Conservation (phyloP, 192 early-diverging fungal genomes). For the Backusella macrospora region DNA sequence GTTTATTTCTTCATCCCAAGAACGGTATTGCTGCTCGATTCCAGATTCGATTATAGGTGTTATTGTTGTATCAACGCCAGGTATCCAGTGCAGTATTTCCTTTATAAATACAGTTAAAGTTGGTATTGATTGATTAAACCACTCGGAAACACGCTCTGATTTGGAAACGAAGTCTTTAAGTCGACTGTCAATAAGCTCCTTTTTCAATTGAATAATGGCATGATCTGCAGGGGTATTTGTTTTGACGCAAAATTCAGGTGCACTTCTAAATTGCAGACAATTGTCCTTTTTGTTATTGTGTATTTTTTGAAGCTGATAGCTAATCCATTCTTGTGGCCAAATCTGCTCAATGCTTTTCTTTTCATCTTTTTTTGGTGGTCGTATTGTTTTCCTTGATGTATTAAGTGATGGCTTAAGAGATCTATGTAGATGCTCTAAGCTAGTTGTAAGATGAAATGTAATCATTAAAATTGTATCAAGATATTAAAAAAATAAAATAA, state of each 20-base stretch:
- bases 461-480: background rate
- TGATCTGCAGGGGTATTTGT: background rate
- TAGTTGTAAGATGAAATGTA: constrained; percentile 1
- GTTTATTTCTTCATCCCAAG: background rate
- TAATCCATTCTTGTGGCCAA: constrained; percentile 12
- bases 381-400: background rate
- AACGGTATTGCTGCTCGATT: background rate
- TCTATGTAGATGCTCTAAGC: constrained; percentile 3
- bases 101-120: background rate
- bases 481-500: background rate
- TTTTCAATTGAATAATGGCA: constrained; percentile 6
- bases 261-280: background rate
- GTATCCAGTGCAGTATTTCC: background rate
- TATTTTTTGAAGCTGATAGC: constrained; percentile 10
- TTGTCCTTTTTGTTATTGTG: background rate
- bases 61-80: background rate
- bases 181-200: constrained; percentile 10
- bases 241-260: constrained; percentile 11
- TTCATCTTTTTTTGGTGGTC: background rate
- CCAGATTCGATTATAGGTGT: background rate
- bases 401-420: background rate
- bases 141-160: constrained; percentile 3
- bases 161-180: constrained; percentile 7
- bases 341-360: background rate
- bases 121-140: background rate